Evolutionary conservation across 257 asterid genomes (phyloP), one percentile per base, ranked within the genome.

Genomic region (Nicotiana benthamiana): DNA sequence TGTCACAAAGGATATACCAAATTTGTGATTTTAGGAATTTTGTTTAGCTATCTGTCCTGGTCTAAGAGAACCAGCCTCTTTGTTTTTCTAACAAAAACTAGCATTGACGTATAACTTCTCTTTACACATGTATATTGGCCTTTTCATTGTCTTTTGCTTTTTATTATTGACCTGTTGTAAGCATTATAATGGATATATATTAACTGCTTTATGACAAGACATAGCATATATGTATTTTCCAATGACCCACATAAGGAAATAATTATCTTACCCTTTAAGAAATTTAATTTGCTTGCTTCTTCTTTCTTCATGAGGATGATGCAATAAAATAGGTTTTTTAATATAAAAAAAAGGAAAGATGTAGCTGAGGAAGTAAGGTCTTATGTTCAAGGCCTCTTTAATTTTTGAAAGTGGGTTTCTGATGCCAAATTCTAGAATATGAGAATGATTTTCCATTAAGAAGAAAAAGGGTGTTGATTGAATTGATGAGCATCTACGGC

Each of bases 351-450:
- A 75, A 76, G 68, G 52, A 64, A 76, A 75, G 81, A 65, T 77
- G 80, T 60, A 32, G 77, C 53, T 65, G 76, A 67, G 22, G 48
- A 46, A 30, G 75, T 36, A 83, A 87, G 79, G 83, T 86, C 79
- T 83, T 85, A 87, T 88, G 86, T 85, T 85, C 74, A 77, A 75
- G 63, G 80, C 74, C 53, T 72, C 81, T 62, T 51, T 51, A 13
- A 18, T 83, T 85, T 86, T 82, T 84, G 83, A 86, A 81, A 83
- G 88, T 89, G 88, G 88, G 87, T 87, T 86, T 78, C 79, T 82
- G 91, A 91, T 89, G 88, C 87, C 78, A 83, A 63, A 63, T 66
- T 77, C 78, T 52, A 80, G 54, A 82, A 80, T 63, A 53, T 51
- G 80, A 78, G 77, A 75, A 74, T 83, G 82, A 80, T 72, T 83